Conservation (phyloP, 306 rosid species). For the Ceratonia siliqua region DNA sequence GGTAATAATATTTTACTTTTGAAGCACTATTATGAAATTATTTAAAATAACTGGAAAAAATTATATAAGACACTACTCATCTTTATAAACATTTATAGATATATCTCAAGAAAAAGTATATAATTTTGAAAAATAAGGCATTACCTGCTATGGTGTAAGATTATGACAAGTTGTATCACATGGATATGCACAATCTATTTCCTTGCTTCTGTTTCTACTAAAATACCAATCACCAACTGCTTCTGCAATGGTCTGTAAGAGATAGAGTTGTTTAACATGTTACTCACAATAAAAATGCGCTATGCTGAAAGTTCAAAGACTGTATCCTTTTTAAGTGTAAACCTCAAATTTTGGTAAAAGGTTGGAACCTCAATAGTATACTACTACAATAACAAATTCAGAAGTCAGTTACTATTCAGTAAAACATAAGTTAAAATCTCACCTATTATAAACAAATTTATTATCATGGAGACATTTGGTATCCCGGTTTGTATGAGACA, state of each 20-base stretch:
- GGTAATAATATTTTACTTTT: no score
- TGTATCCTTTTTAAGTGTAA: not conserved
- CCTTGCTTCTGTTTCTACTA: constrained; percentile 57
- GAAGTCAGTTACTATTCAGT: not conserved
- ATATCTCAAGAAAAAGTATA: not conserved
- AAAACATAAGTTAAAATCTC: not conserved
- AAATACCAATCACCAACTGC: constrained; percentile 98
- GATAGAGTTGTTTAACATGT: constrained; percentile 21
- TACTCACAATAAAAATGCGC: not conserved
- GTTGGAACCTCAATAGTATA: not conserved
- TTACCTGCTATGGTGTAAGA: constrained; percentile 59
- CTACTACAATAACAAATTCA: not conserved
- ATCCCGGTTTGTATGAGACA: no score
- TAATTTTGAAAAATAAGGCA: not conserved
- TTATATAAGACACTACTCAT: not conserved
- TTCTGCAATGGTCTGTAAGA: constrained; percentile 80
- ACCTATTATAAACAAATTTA: constrained; percentile 7
- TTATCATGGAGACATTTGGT: no score
- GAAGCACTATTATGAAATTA: no score
- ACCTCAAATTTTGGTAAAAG: not conserved
- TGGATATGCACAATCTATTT: constrained; percentile 86
- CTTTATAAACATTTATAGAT: no score
- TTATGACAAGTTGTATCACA: constrained; percentile 84
- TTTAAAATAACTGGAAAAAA: no score
- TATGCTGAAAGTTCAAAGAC: not conserved